phyloP scores from a whole-genome alignment of 2,329 filamentous ascomycete genomes.

The Stagonosporopsis vannaccii region DNA sequence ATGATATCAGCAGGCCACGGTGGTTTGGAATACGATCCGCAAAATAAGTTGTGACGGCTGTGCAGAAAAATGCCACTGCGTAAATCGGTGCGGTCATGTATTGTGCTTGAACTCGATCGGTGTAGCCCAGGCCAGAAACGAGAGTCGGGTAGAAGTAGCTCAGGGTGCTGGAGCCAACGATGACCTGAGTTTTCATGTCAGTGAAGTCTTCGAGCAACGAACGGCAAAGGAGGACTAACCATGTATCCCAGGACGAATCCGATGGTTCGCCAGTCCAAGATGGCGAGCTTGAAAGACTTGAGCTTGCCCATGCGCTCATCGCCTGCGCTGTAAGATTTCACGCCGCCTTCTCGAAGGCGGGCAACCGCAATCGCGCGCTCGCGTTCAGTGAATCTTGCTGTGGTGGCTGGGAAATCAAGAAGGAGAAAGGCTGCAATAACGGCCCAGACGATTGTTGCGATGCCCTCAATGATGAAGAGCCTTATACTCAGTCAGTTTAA shows the following conservation, averaged over 20 bases:
- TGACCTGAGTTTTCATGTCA: conserved; percentile 36
- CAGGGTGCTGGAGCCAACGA: conserved; percentile 59
- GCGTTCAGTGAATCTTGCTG: conserved; percentile 51
- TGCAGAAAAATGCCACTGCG: conserved; percentile 60
- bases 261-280: conserved; percentile 58
- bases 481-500: neutral
- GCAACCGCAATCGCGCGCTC: conserved; percentile 55
- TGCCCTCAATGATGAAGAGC: conserved; percentile 18
- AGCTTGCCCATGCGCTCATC: conserved; percentile 46
- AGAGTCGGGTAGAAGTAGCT: conserved; percentile 64
- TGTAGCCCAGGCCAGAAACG: conserved; percentile 61
- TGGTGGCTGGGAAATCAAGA: conserved; percentile 59
- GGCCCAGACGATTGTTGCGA: conserved; percentile 56
- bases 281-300: conserved; percentile 50
- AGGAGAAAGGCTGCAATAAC: conserved; percentile 56
- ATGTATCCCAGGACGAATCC: conserved; percentile 60
- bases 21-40: conserved; percentile 56
- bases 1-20: conserved; percentile 59
- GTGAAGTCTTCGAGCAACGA: neutral
- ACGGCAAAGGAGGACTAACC: conserved; percentile 33
- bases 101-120: conserved; percentile 53
- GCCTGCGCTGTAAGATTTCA: conserved; percentile 44
- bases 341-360: conserved; percentile 55
- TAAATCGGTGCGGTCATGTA: conserved; percentile 65
- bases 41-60: conserved; percentile 56